Evolutionary conservation across 352 stramenopile genomes (phyloP).

Genomic region (Phytophthora pistaciae): DNA sequence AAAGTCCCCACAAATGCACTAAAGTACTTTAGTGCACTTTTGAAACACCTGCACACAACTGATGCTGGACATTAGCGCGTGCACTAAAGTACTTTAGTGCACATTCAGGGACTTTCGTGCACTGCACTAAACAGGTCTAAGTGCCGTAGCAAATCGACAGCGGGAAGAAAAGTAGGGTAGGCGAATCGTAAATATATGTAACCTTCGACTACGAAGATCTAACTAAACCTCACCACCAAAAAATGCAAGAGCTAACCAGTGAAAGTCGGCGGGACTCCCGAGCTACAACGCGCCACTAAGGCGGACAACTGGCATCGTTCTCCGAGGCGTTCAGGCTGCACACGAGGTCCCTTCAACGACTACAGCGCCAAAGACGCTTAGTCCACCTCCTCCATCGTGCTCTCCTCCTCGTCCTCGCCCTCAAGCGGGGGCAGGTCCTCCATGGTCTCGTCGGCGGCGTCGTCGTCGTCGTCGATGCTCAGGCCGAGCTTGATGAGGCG

Average conservation of each 20-base stretch:
- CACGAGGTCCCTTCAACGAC: conserved; percentile 10
- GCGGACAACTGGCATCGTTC: not conserved
- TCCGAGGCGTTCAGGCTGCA: conserved; percentile 12
- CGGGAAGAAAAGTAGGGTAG: conserved; percentile 18
- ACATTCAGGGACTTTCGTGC: too few relatives aligned
- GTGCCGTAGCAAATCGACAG: not conserved
- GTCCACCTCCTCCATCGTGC: conserved; percentile 99
- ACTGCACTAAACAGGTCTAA: too few relatives aligned
- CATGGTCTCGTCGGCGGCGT: conserved; percentile 94
- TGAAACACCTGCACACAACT: too few relatives aligned
- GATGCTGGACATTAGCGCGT: too few relatives aligned
- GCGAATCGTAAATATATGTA: conserved; percentile 75
- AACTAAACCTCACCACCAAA: conserved; percentile 54
- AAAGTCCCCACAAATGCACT: too few relatives aligned
- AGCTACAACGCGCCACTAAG: not conserved
- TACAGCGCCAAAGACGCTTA: conserved; percentile 70
- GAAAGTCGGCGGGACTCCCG: conserved; percentile 3
- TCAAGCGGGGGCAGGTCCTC: conserved; percentile 98
- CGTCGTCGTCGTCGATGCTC: conserved; percentile 98
- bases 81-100: too few relatives aligned
- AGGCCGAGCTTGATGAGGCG: conserved; percentile 99
- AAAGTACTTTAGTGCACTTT: too few relatives aligned
- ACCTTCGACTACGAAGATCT: conserved; percentile 60
- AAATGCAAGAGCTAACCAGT: conserved; percentile 45
- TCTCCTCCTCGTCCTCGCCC: conserved; percentile 96